Base-by-base conservation (phyloP, 108 stramenopile genomes). In the Chaetoceros tenuissimus region DNA sequence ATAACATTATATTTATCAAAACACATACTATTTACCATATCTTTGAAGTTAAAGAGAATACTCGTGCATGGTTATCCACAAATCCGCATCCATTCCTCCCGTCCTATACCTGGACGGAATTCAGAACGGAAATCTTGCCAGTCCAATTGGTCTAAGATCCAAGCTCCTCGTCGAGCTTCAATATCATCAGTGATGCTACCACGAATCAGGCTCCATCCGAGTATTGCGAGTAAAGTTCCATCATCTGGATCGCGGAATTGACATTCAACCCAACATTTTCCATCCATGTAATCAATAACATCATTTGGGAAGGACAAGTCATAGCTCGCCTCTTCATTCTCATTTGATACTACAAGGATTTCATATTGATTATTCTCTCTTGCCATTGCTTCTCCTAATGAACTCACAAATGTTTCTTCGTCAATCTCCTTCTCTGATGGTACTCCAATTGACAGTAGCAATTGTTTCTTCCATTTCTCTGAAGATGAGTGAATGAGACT, bases 81-180 rank as follows among this genome's bases (percentile, higher is more conserved):
- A 7, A 55, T 29, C 34, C 70, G 17, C 64, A 71, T 57, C 87
- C 87, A 89, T 48, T 85, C 83, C 62, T 82, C 81, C 57, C 87
- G 55, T 18, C 87, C 83, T 31, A 89, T 73, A 8, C 87, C 87
- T 3, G 87, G 87, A 28, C 81, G 64, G 66, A 78, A 89, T 18
- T 66, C 47, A 1, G 78, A 78, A 28, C 88, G 68, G 61, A 86
- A 86, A 64, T 90, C 88, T 64, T 86, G 82, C 88, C 88, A 90
- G 57, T 90, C 88, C 1, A 90, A 60, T 19, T 72, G 63, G 59
- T 79, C 78, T 2, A 90, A 48, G 25, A 82, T 24, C 88, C 88
- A 90, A 25, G 65, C 68, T 24, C 79, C 79, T 57, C 80, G 72
- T 23, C 16, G 23, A 3, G 51, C 48, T 23, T 71, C 26, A 31